Conservation (phyloP, 2,329 filamentous ascomycete genomes). For the Neopestalotiopsis clavispora region DNA sequence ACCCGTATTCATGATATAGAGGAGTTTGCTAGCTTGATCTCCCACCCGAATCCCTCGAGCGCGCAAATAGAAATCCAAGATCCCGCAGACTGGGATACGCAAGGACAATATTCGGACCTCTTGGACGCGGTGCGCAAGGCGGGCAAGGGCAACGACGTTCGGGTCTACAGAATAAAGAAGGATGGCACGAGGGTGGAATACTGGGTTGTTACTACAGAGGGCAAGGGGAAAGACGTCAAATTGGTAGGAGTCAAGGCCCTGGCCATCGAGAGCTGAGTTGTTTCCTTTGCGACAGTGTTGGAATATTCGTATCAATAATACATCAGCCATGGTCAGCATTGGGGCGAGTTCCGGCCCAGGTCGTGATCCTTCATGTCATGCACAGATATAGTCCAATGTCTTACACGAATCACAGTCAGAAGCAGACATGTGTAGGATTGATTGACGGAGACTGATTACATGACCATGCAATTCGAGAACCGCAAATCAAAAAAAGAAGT, state of each 20-base stretch:
- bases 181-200: slow-evolving; percentile 74
- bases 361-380: background rate
- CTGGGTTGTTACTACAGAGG: slow-evolving; percentile 73
- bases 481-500: background rate
- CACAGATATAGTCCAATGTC: background rate
- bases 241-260: slow-evolving; percentile 81
- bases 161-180: slow-evolving; percentile 74
- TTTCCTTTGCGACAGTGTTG: background rate
- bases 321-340: background rate
- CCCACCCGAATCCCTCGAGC: slow-evolving; percentile 56
- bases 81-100: slow-evolving; percentile 73
- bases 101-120: slow-evolving; percentile 71
- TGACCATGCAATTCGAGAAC: too few relatives aligned
- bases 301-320: background rate
- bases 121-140: slow-evolving; percentile 71
- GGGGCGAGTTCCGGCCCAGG: background rate
- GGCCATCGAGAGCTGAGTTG: slow-evolving; percentile 69
- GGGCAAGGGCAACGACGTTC: slow-evolving; percentile 68
- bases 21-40: slow-evolving; percentile 72
- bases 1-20: background rate
- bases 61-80: slow-evolving; percentile 69
- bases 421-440: background rate
- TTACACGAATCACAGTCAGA: background rate
- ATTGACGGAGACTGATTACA: too few relatives aligned
- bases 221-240: slow-evolving; percentile 58